Evolutionary conservation across 192 early-diverging fungal species (phyloP).

Genomic region (Mortierella claussenii): DNA sequence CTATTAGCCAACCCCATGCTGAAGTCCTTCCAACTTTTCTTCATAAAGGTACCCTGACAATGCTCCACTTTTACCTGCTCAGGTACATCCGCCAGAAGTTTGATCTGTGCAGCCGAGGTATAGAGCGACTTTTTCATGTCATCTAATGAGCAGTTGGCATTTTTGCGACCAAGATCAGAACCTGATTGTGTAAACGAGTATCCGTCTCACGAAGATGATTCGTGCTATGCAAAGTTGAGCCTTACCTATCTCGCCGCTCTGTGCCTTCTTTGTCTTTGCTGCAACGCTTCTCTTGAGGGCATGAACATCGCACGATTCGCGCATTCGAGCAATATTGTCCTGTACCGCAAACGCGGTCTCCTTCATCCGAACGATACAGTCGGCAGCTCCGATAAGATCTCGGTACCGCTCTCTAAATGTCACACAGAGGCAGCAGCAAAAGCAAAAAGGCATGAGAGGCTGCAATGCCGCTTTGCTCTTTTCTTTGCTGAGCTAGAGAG

Average conservation of each 20-base stretch:
- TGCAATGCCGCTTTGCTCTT: too few species aligned
- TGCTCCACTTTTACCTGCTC: slow-evolving; percentile 88
- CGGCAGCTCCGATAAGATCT: slow-evolving; percentile 87
- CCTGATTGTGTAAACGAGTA: too few species aligned
- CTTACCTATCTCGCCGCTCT: slow-evolving; percentile 56
- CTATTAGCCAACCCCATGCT: too few species aligned
- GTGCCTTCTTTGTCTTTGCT: slow-evolving; percentile 53
- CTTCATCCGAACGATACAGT: slow-evolving; percentile 80
- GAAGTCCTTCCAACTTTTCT: too few species aligned
- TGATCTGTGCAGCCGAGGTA: slow-evolving; percentile 81
- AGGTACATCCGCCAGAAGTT: slow-evolving; percentile 85
- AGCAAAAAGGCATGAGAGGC: too few species aligned
- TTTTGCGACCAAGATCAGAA: neutral
- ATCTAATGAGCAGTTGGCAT: slow-evolving; percentile 53
- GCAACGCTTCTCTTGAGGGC: slow-evolving; percentile 58
- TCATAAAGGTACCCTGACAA: too few species aligned
- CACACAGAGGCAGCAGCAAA: too few species aligned
- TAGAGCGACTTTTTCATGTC: slow-evolving; percentile 69
- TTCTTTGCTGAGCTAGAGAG: too few species aligned
- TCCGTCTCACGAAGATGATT: too few species aligned
- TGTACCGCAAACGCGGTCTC: slow-evolving; percentile 63
- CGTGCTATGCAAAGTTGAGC: too few species aligned
- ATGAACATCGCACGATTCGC: slow-evolving; percentile 65
- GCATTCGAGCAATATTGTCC: slow-evolving; percentile 66
- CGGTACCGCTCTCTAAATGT: slow-evolving; percentile 85